These are phyloP conservation scores for Pyrenophora graminea DNA, from an alignment of 2,329 filamentous ascomycete genomes.

Conservation along the genomic window DNA sequence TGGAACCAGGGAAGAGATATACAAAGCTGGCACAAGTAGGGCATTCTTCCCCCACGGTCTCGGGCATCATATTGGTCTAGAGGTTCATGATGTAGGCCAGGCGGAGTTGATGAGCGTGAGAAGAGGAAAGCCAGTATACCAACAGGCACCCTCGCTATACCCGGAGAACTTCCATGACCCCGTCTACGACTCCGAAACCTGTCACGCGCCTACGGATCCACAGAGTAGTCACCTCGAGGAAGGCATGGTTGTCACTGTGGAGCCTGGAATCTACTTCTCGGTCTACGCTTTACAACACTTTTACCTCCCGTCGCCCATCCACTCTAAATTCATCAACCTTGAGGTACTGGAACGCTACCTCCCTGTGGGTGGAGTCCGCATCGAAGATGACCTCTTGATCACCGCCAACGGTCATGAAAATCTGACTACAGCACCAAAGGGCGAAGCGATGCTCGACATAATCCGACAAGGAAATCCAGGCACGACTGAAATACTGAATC, in stretches of 20 bases:
- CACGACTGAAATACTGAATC: background rate
- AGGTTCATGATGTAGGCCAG: conserved; percentile 73
- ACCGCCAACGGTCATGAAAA: conserved; percentile 72
- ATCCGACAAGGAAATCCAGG: conserved; percentile 43
- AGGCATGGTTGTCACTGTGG: conserved; percentile 62
- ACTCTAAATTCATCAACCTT: conserved; percentile 76
- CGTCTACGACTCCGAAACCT: conserved; percentile 37
- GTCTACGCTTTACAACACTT: conserved; percentile 79
- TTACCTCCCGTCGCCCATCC: conserved; percentile 71
- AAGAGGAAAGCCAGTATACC: conserved; percentile 25
- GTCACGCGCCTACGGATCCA: conserved; percentile 38
- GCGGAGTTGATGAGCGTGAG: conserved; percentile 40
- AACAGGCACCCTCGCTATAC: conserved; percentile 40
- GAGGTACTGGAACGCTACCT: conserved; percentile 77
- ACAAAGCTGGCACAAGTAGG: conserved; percentile 76
- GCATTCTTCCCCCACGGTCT: conserved; percentile 93
- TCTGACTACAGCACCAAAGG: conserved; percentile 72
- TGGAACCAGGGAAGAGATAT: conserved; percentile 69
- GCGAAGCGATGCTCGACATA: conserved; percentile 65
- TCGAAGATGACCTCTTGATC: conserved; percentile 74
- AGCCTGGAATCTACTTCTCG: conserved; percentile 77
- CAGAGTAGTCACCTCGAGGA: conserved; percentile 50
- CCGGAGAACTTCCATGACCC: conserved; percentile 39
- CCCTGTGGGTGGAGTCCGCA: conserved; percentile 76
- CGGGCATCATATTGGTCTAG: conserved; percentile 89